Percentiles rank a stretch among this genome's conserved stretches.
Conservation (phyloP, 305 asterid genomes). For the Euphrasia arctica region DNA sequence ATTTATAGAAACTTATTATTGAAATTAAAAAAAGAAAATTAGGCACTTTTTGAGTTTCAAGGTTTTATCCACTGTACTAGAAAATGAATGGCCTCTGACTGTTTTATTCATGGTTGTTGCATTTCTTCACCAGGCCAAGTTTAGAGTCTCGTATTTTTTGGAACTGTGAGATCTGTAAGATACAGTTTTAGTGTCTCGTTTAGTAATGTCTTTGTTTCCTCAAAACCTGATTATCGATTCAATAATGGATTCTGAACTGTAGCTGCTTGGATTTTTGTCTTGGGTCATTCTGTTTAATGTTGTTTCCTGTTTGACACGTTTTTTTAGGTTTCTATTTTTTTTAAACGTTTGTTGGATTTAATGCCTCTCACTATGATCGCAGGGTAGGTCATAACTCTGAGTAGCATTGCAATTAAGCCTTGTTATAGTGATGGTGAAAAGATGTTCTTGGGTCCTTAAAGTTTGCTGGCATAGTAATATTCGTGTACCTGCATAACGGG, state of each 20-base stretch:
- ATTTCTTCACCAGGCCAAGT: too few relatives aligned
- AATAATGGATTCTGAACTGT: conserved; percentile 15
- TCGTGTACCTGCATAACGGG: conserved; percentile 25
- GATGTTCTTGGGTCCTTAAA: conserved; percentile 35
- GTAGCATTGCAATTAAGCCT: conserved; percentile 43
- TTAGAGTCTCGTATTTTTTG: too few relatives aligned
- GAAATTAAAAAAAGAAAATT: not conserved
- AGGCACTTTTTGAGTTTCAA: not conserved
- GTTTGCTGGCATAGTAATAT: conserved; percentile 28
- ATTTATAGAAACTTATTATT: not conserved
- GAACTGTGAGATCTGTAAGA: not conserved
- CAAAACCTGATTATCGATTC: conserved; percentile 18
- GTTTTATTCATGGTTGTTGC: too few relatives aligned
- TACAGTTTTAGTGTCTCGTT: not conserved
- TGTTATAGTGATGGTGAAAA: conserved; percentile 41
- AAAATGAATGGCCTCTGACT: not conserved
- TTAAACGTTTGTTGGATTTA: conserved; percentile 29
- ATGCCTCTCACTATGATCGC: conserved; percentile 51
- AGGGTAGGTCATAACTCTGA: conserved; percentile 44
- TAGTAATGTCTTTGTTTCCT: not conserved
- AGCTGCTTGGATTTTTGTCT: conserved; percentile 18
- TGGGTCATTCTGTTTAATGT: conserved; percentile 16
- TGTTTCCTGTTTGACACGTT: conserved; percentile 12
- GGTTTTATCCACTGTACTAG: not conserved
- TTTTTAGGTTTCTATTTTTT: not conserved